Evolutionary conservation across 2,329 filamentous ascomycete species (phyloP).

Genomic region (Fusarium transvaalense): DNA sequence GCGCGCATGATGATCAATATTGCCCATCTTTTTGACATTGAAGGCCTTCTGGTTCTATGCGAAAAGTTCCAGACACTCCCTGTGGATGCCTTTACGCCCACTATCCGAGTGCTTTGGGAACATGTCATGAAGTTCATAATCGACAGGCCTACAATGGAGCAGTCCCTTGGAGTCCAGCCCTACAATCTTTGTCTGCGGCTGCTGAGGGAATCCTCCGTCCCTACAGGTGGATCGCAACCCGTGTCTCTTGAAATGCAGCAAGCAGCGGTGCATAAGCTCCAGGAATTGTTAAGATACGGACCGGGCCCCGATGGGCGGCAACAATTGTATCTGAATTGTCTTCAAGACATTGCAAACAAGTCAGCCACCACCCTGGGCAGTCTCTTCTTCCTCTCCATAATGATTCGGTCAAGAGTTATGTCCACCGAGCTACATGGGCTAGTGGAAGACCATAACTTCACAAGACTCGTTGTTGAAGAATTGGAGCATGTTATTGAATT

Average conservation of each 20-base stretch:
- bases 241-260: constrained; percentile 72
- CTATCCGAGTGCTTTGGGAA: constrained; percentile 73
- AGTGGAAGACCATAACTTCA: constrained; percentile 71
- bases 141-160: constrained; percentile 58
- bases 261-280: constrained; percentile 72
- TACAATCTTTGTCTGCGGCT: constrained; percentile 72
- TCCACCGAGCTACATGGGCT: constrained; percentile 68
- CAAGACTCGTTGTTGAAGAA: constrained; percentile 73
- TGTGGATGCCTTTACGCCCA: constrained; percentile 70
- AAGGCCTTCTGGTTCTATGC: constrained; percentile 73
- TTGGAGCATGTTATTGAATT: constrained; percentile 65
- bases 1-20: constrained; percentile 71
- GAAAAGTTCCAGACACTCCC: constrained; percentile 76
- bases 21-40: constrained; percentile 61
- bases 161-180: constrained; percentile 56
- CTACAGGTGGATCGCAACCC: constrained; percentile 64
- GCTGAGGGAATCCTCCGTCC: constrained; percentile 76
- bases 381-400: constrained; percentile 71
- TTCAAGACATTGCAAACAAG: constrained; percentile 74
- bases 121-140: constrained; percentile 64
- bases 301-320: constrained; percentile 67
- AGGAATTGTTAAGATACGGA: constrained; percentile 68
- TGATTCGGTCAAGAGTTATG: constrained; percentile 60
- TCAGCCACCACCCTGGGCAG: constrained; percentile 78
- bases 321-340: constrained; percentile 74